Conservation (phyloP, 1,139 yeast species). For the Dujonia santamariae region DNA sequence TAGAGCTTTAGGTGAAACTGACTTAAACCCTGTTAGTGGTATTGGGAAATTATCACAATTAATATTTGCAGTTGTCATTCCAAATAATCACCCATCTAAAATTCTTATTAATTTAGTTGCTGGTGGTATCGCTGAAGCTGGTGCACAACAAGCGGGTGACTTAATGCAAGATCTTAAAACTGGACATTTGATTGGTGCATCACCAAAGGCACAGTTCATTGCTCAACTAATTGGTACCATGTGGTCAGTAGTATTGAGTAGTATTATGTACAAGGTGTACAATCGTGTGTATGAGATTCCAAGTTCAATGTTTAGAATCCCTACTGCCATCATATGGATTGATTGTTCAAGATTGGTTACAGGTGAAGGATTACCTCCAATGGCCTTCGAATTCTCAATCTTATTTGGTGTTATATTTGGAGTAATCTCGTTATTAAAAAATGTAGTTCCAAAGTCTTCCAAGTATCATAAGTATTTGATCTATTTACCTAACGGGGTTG, state of each 20-base stretch:
- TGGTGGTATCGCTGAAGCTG: constrained; percentile 97
- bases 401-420: constrained; percentile 69
- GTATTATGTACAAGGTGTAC: constrained; percentile 80
- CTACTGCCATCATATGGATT: constrained; percentile 95
- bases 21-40: constrained; percentile 94
- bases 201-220: constrained; percentile 85
- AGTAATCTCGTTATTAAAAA: constrained; percentile 61
- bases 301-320: constrained; percentile 73
- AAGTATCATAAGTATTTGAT: constrained; percentile 41
- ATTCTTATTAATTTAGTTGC: constrained; percentile 85
- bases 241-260: constrained; percentile 77
- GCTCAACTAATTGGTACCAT: constrained; percentile 88
- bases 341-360: constrained; percentile 93
- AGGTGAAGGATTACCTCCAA: constrained; percentile 85
- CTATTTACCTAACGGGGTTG: constrained; percentile 89
- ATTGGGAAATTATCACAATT: constrained; percentile 92
- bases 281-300: constrained; percentile 83
- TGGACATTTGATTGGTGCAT: constrained; percentile 87
- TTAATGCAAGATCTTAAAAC: constrained; percentile 96
- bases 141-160: constrained; percentile 99
- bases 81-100: constrained; percentile 72
- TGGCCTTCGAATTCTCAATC: constrained; percentile 64
- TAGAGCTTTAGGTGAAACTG: constrained; percentile 94
- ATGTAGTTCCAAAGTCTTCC: constrained; percentile 41
- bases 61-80: constrained; percentile 79